These are phyloP conservation scores for Populus deltoides DNA, from an alignment of 345 rosid species.

Conservation along the genomic window DNA sequence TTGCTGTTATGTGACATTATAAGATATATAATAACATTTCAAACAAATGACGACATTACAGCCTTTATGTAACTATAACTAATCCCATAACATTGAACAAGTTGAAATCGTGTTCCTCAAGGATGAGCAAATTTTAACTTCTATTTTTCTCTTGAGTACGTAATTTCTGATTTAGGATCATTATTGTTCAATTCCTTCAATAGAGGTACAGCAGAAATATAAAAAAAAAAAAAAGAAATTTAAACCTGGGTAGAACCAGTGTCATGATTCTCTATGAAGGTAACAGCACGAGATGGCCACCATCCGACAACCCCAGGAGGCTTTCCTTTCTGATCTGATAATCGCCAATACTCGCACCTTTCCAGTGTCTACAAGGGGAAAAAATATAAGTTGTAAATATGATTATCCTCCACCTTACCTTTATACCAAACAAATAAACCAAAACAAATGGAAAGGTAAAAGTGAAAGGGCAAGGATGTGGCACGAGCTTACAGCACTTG, in stretches of 20 bases:
- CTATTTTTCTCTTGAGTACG: too few species aligned
- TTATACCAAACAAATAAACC: neutral
- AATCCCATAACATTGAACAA: too few species aligned
- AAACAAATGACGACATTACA: too few species aligned
- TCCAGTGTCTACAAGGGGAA: slow-evolving; percentile 53
- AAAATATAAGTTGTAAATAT: neutral
- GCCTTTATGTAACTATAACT: too few species aligned
- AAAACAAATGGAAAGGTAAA: neutral
- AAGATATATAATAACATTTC: too few species aligned
- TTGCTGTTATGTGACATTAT: too few species aligned
- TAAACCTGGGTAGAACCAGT: slow-evolving; percentile 97
- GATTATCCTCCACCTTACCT: neutral
- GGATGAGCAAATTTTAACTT: too few species aligned
- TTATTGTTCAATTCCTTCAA: neutral
- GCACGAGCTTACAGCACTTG: neutral
- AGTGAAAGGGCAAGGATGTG: neutral
- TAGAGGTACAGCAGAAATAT: neutral
- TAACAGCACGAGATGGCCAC: slow-evolving; percentile 99
- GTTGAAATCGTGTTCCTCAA: too few species aligned
- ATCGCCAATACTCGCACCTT: slow-evolving; percentile 90
- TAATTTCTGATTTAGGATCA: neutral
- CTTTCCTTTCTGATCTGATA: slow-evolving; percentile 81
- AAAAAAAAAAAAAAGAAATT: slow-evolving; percentile 14
- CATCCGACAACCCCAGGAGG: slow-evolving; percentile 98
- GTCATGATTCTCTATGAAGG: slow-evolving; percentile 94